Evolutionary conservation across 108 stramenopile genomes (phyloP), one percentile per base, ranked within the genome.

Genomic region (Skeletonema grethae): DNA sequence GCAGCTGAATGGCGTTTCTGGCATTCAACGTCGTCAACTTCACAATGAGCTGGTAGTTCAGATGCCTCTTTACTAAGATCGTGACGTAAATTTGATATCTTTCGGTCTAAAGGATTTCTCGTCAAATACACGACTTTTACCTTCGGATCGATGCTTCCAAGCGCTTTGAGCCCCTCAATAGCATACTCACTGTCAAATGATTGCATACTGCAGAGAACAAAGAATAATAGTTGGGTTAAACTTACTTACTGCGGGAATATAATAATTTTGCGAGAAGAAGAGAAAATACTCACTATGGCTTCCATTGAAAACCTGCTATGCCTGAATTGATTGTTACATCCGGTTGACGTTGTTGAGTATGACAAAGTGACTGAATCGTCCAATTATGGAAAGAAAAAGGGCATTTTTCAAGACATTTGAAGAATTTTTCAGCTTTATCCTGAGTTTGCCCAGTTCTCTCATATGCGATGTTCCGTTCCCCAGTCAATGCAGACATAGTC

Each of bases 51-150:
- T 43, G 41, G 15, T n/a, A 43, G 15, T 11, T 43, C 15, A 11
- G 3, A 4, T 43, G 38, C 38, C 38, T 39, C 10, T 39, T 39
- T 39, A 11, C 38, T 10, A 11, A 43, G 15, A 2, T 43, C 15
- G 41, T 43, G 58, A 4, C 46, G 28, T 13, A 48, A 15, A 15
- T 39, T 48, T 4, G 58, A 59, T 15, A 59, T 48, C 58, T 46
- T 46, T 59, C 28, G 43, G 58, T 59, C 58, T 41, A 59, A n/a
- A 15, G 13, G 46, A 13, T 59, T 59, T 59, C 58, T 48, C 15
- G 43, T 59, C 58, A 48, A 59, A 48, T 48, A 48, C 0, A 59
- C 39, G 4, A 59, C 58, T 59, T 59, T 59, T 48, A 41, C 46
- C 58, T 46, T 59, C 15, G 58, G 58, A 59, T 59, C 46, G 13